Evolutionary conservation across 352 stramenopile genomes (phyloP).

Genomic region (Globisporangium recalcitrans): DNA sequence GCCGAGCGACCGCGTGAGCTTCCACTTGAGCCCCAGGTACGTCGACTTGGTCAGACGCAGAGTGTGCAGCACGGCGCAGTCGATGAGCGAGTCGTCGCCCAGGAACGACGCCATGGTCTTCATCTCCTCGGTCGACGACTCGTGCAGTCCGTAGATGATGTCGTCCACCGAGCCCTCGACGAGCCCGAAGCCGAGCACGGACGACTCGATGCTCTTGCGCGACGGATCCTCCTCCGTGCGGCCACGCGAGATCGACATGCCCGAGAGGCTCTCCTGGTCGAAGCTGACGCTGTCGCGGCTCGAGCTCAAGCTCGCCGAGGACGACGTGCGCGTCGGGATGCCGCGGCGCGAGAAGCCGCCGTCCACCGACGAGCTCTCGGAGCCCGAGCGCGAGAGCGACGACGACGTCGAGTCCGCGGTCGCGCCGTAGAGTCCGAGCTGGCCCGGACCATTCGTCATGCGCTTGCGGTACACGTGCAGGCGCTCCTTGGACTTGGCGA

Average conservation of each 20-base stretch:
- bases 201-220: constrained; percentile 40
- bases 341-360: constrained; percentile 9
- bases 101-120: constrained; percentile 50
- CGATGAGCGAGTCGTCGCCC: constrained; percentile 52
- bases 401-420: constrained; percentile 11
- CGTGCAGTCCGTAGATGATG: constrained; percentile 44
- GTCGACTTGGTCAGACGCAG: constrained; percentile 45
- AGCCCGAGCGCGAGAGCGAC: constrained; percentile 21
- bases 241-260: constrained; percentile 20
- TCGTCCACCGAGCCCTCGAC: constrained; percentile 47
- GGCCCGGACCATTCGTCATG: constrained; percentile 21
- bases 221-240: constrained; percentile 23
- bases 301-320: constrained; percentile 13
- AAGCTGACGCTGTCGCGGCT: constrained; percentile 13
- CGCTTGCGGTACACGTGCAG: constrained; percentile 57
- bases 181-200: constrained; percentile 43
- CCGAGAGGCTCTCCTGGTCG: constrained; percentile 26
- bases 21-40: constrained; percentile 74
- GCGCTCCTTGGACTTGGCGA: constrained; percentile 59
- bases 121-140: constrained; percentile 51
- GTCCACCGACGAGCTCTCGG: constrained; percentile 17
- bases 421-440: constrained; percentile 37
- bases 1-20: constrained; percentile 56
- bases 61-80: constrained; percentile 57
- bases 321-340: constrained; percentile 13